Evolutionary conservation across 257 asterid species (phyloP), one percentile per base, ranked within the genome.

Genomic region (Solanum gandarillasii): DNA sequence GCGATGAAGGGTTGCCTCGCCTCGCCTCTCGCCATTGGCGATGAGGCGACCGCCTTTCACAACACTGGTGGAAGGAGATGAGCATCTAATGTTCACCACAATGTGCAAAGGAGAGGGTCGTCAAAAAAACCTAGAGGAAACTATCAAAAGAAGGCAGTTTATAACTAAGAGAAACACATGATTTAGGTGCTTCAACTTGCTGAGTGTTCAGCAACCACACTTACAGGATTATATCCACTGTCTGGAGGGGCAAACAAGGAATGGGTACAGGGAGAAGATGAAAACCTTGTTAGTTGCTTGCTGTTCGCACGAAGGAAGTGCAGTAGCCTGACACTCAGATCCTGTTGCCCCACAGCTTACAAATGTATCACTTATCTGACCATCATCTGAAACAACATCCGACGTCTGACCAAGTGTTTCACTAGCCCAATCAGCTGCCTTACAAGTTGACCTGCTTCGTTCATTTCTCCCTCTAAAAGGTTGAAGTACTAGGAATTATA

Each of bases 391-490:
- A 62, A 87, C 92, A 73, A 92, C 83, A 67, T 92, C 93, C 32
- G 86, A 88, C 62, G 90, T 90, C 71, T 89, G 94, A 82, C 87
- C 83, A 82, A 82, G 87, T 87, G 91, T 92, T 87, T 91, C 98
- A 86, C 89, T 90, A 46, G 88, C 91, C 94, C 93, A 91, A 74
- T 74, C 82, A 87, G 87, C 84, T 23, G 90, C 38, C 13, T 90
- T 92, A 88, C 87, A 86, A 85, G 87, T 86, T 90, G 89, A 85
- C 93, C 90, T 92, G 89, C 89, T 83, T 76, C 91, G 93, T 87
- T 89, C 92, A 87, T 89, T 93, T 93, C 89, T 91, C 90, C 93
- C 93, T 70, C 98, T 97, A 81, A 23, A 34, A 79, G 58, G 86
- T 83, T 23, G 32, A 76, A 52, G 52, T 43, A 68, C 23, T 32